Evolutionary conservation across 371 early-diverging fungal genomes (phyloP).

Genomic region (Parasitella parasitica): DNA sequence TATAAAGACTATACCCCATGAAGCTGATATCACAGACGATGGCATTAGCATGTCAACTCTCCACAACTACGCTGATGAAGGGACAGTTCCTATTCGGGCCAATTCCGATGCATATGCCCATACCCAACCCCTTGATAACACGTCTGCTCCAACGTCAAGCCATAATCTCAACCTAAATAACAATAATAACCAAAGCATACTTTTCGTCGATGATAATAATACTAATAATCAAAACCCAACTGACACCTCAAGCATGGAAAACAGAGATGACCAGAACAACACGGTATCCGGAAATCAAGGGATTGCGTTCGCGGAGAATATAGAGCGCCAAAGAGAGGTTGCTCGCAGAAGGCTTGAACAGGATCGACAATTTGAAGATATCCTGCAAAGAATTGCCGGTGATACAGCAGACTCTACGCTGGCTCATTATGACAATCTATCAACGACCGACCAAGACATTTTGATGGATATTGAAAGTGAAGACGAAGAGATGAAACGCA

Average conservation of each 20-base stretch:
- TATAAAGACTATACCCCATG: not conserved
- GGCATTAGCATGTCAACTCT: not conserved
- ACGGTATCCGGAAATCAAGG: conserved; percentile 15
- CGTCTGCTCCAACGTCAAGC: not conserved
- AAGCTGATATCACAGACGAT: not conserved
- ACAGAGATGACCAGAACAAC: not conserved
- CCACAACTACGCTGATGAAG: not conserved
- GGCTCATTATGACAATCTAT: not conserved
- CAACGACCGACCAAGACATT: not conserved
- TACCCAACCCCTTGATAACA: not conserved
- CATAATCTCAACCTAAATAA: not conserved
- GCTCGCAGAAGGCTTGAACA: conserved; percentile 39
- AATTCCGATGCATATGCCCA: not conserved
- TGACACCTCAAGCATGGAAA: not conserved
- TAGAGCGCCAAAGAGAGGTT: conserved; percentile 38
- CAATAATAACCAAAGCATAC: not conserved
- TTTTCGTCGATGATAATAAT: too few species aligned
- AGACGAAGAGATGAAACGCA: conserved; percentile 32
- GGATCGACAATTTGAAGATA: conserved; percentile 35
- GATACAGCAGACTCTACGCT: not conserved
- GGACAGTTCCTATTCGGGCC: not conserved
- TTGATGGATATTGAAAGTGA: conserved; percentile 8
- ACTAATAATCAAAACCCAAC: too few species aligned
- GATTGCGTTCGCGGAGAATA: conserved; percentile 48
- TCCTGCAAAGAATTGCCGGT: conserved; percentile 15